Percentiles rank a stretch among this genome's conserved stretches.
Conservation (phyloP, 345 rosid species). For the Capsella bursapastoris region DNA sequence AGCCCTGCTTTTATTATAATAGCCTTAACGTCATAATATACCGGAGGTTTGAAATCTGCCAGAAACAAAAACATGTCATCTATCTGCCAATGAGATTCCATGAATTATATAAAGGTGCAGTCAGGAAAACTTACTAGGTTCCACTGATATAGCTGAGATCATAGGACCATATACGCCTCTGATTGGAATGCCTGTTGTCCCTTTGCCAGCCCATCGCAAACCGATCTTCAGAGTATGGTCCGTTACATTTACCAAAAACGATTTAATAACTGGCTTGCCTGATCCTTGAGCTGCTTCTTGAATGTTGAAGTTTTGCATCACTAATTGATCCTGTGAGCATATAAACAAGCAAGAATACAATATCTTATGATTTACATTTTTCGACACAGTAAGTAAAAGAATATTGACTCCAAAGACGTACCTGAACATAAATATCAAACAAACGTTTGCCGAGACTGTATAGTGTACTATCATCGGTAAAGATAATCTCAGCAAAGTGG, state of each 20-base stretch:
- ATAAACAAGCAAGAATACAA: not conserved
- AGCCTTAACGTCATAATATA: conserved; percentile 38
- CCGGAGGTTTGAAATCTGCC: conserved; percentile 69
- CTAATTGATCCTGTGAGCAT: conserved; percentile 54
- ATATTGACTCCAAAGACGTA: conserved; percentile 29
- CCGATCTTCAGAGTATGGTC: conserved; percentile 63
- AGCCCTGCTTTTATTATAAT: conserved; percentile 42
- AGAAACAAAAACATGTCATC: conserved; percentile 26
- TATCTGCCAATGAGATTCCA: conserved; percentile 13
- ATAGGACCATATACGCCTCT: conserved; percentile 81
- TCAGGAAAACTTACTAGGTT: conserved; percentile 54
- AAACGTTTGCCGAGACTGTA: conserved; percentile 69
- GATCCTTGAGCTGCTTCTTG: conserved; percentile 64
- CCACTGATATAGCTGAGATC: conserved; percentile 75
- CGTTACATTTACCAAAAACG: conserved; percentile 43
- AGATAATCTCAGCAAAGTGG: conserved; percentile 86
- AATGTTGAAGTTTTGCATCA: conserved; percentile 63
- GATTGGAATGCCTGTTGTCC: conserved; percentile 69
- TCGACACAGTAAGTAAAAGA: not conserved
- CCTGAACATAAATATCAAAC: conserved; percentile 86
- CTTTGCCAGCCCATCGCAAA: conserved; percentile 78
- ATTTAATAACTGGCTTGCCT: conserved; percentile 52
- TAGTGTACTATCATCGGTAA: conserved; percentile 57
- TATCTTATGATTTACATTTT: conserved; percentile 1
- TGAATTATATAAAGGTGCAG: conserved; percentile 5